Evolutionary conservation across 2,329 filamentous ascomycete species (phyloP).

Genomic region (Fusarium newnesense): DNA sequence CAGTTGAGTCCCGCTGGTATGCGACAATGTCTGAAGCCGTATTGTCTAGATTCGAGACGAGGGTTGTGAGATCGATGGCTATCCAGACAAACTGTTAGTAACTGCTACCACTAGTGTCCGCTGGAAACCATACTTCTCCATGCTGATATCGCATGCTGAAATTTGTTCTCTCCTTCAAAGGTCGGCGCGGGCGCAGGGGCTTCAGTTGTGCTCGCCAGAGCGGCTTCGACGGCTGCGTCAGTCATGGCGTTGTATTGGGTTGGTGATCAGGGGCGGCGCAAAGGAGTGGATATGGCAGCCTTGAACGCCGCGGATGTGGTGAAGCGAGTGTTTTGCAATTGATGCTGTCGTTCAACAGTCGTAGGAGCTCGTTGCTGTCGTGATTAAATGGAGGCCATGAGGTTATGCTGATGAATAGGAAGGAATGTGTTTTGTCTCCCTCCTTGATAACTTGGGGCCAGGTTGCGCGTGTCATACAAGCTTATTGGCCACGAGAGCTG

Average conservation of each 20-base stretch:
- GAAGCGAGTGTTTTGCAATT: conserved; percentile 8
- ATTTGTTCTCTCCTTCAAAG: conserved; percentile 82
- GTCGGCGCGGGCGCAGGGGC: conserved; percentile 43
- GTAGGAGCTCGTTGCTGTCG: conserved; percentile 17
- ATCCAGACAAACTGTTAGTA: conserved; percentile 40
- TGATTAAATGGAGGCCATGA: conserved; percentile 24
- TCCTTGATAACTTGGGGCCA: conserved; percentile 33
- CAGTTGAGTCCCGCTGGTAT: conserved; percentile 93
- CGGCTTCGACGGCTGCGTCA: conserved; percentile 47
- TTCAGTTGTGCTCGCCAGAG: conserved; percentile 36
- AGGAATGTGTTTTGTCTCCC: conserved; percentile 41
- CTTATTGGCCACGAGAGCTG: conserved; percentile 38
- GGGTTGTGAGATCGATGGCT: conserved; percentile 88
- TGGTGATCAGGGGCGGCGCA: conserved; percentile 12
- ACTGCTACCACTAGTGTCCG: neutral
- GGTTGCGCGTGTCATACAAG: conserved; percentile 32
- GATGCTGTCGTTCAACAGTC: neutral
- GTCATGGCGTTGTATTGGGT: conserved; percentile 44
- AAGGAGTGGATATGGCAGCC: conserved; percentile 32
- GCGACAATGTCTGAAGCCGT: conserved; percentile 95
- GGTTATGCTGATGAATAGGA: conserved; percentile 13
- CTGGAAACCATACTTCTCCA: conserved; percentile 79
- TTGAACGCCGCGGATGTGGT: conserved; percentile 14
- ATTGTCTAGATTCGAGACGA: conserved; percentile 87
- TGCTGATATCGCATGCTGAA: conserved; percentile 93